These are phyloP conservation scores for Kluyveromyces lactis DNA, from an alignment of 805 yeast species.

Conservation along the genomic window DNA sequence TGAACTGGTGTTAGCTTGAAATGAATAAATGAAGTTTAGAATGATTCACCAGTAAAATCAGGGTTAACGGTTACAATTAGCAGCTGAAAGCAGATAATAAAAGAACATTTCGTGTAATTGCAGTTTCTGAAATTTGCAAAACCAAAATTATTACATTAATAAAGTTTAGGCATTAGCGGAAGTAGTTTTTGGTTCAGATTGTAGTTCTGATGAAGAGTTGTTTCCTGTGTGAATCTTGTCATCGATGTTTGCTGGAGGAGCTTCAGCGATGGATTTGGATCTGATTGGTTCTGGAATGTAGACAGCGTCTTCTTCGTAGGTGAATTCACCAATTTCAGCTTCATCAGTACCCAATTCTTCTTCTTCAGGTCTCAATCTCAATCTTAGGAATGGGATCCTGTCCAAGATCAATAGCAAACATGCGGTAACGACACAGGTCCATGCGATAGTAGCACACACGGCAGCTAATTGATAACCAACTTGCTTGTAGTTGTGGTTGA, in stretches of 20 bases:
- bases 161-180: background rate
- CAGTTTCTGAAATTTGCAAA: no score
- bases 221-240: slow-evolving; percentile 22
- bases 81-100: no score
- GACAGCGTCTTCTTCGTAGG: slow-evolving; percentile 55
- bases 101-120: no score
- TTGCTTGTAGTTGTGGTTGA: slow-evolving; percentile 74
- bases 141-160: no score
- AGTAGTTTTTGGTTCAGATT: slow-evolving; percentile 2
- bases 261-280: slow-evolving; percentile 35
- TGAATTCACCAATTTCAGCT: slow-evolving; percentile 85
- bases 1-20: no score
- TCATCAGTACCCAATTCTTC: slow-evolving; percentile 85
- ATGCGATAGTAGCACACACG: slow-evolving; percentile 55
- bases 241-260: slow-evolving; percentile 26
- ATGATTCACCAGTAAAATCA: no score
- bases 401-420: slow-evolving; percentile 60
- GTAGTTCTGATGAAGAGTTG: slow-evolving; percentile 1
- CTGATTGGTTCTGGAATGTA: slow-evolving; percentile 76
- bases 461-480: slow-evolving; percentile 87
- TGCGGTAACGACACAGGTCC: slow-evolving; percentile 70
- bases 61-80: no score
- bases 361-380: slow-evolving; percentile 79
- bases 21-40: no score
- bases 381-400: slow-evolving; percentile 68